A percentile compares a stretch with the other conserved stretches of the same genome.
Conservation (phyloP, 169 alveolate species). For the Plasmodium falciparum region DNA sequence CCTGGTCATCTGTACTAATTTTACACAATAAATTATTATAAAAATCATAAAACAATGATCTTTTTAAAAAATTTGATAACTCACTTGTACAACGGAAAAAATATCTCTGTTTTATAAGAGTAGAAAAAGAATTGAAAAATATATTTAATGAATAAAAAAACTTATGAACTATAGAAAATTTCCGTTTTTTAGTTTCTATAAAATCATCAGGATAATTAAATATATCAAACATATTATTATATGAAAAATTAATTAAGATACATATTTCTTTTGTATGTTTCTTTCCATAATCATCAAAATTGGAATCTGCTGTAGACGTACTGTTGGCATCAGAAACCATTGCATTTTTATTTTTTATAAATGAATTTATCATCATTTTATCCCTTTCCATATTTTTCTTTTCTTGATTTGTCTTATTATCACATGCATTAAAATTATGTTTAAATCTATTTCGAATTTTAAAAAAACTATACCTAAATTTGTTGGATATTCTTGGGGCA, state of each 20-base stretch:
- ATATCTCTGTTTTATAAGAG: slow-evolving; percentile 54
- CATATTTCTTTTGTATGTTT: slow-evolving; percentile 64
- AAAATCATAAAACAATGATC: slow-evolving; percentile 22
- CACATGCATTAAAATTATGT: slow-evolving; percentile 36
- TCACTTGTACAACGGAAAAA: slow-evolving; percentile 32
- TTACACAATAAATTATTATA: slow-evolving; percentile 3
- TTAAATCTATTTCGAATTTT: slow-evolving; percentile 55
- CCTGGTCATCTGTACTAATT: not conserved
- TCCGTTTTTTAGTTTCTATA: slow-evolving; percentile 20
- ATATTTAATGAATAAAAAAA: slow-evolving; percentile 37
- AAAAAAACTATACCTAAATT: slow-evolving; percentile 67
- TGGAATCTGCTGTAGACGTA: slow-evolving; percentile 2
- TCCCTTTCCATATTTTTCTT: slow-evolving; percentile 48
- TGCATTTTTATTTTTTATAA: slow-evolving; percentile 52
- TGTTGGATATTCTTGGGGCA: slow-evolving; percentile 35
- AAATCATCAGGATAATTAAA: slow-evolving; percentile 65
- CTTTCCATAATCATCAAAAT: slow-evolving; percentile 52
- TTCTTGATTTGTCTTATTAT: slow-evolving; percentile 12
- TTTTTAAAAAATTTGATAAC: slow-evolving; percentile 38
- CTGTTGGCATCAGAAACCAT: slow-evolving; percentile 27
- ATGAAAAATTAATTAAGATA: slow-evolving; percentile 63
- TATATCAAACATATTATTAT: slow-evolving; percentile 76
- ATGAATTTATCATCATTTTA: slow-evolving; percentile 35
- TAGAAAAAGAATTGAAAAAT: slow-evolving; percentile 58
- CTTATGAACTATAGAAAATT: slow-evolving; percentile 45